phyloP scores from a whole-genome alignment of 305 asterid genomes.

The Fraxinus ornus region DNA sequence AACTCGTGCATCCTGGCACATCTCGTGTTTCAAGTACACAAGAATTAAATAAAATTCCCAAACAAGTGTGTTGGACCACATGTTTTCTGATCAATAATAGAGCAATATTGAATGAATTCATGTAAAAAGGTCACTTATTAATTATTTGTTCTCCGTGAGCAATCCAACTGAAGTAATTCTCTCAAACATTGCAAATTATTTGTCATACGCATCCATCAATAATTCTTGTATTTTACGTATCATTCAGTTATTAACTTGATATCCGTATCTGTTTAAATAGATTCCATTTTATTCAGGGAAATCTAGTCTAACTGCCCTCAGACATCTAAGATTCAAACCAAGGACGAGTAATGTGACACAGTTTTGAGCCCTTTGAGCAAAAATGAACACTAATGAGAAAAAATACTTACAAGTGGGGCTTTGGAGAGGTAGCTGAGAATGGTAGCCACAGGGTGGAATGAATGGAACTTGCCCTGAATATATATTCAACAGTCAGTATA shows the following conservation, averaged over 20 bases:
- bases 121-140: neutral
- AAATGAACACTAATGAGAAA: neutral
- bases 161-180: neutral
- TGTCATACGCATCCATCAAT: neutral
- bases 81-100: neutral
- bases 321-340: neutral
- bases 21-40: neutral
- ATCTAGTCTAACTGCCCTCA: neutral
- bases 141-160: neutral
- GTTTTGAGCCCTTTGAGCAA: neutral
- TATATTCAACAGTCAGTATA: neutral
- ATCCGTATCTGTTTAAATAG: too few relatives aligned
- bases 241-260: neutral
- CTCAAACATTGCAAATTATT: neutral
- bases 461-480: slow-evolving; percentile 48
- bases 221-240: neutral
- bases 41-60: neutral
- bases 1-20: neutral
- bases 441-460: slow-evolving; percentile 55
- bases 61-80: neutral
- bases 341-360: neutral
- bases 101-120: neutral
- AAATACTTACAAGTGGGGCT: slow-evolving; percentile 48
- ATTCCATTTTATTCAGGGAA: neutral
- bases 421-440: slow-evolving; percentile 52